phyloP scores from a whole-genome alignment of 2,329 filamentous ascomycete genomes.

The Amylocarpus encephaloides region DNA sequence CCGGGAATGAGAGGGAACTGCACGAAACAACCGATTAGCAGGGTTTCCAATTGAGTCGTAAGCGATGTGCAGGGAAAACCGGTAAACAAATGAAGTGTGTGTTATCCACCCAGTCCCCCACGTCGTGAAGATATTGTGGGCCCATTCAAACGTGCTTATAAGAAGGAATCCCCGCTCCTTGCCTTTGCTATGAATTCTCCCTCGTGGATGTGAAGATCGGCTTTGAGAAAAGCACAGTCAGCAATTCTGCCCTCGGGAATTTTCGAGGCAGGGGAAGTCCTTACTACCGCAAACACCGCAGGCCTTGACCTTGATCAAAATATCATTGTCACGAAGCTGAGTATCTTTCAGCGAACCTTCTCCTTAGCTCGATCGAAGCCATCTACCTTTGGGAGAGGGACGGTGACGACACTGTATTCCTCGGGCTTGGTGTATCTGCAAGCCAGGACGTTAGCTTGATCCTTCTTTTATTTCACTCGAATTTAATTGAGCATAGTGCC shows the following conservation, averaged over 20 bases:
- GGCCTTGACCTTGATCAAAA: constrained; percentile 58
- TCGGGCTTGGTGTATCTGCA: constrained; percentile 54
- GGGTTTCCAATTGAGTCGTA: constrained; percentile 3
- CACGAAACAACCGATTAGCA: constrained; percentile 32
- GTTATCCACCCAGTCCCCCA: constrained; percentile 23
- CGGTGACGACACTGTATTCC: constrained; percentile 53
- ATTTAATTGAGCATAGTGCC: neutral
- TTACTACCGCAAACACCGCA: constrained; percentile 55
- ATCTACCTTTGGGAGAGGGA: constrained; percentile 55
- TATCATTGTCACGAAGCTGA: constrained; percentile 25
- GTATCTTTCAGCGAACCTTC: neutral
- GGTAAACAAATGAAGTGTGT: neutral
- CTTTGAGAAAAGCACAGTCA: constrained; percentile 41
- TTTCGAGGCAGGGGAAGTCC: neutral
- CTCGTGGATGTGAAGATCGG: constrained; percentile 53
- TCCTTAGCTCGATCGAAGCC: constrained; percentile 40
- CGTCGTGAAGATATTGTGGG: too few species aligned
- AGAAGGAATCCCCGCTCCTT: constrained; percentile 14
- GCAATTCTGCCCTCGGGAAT: neutral
- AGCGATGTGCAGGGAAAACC: neutral
- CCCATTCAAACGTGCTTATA: neutral
- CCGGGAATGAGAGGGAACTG: constrained; percentile 59
- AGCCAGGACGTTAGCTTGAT: constrained; percentile 2
- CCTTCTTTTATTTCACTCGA: neutral
- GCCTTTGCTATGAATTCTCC: constrained; percentile 58